Evolutionary conservation across 345 rosid genomes (phyloP).

Genomic region (Sonneratia alba): DNA sequence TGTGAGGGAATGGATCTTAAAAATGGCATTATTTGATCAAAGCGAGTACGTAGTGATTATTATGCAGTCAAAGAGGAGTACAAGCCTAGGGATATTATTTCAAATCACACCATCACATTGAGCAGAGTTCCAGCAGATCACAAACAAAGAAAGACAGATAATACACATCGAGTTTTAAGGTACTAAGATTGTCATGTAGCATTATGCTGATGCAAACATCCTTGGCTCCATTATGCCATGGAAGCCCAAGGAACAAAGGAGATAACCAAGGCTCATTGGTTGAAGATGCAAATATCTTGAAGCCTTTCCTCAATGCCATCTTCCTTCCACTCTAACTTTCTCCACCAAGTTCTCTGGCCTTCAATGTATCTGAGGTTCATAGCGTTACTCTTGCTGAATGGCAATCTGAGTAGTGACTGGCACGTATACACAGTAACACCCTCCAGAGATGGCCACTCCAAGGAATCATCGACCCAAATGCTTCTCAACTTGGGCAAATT

Average conservation of each 20-base stretch:
- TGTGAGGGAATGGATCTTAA: background rate
- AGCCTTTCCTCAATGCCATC: constrained; percentile 1
- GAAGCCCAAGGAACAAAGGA: background rate
- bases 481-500: constrained; percentile 19
- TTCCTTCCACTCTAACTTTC: constrained; percentile 1
- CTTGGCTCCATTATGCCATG: background rate
- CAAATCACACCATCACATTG: background rate
- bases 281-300: constrained; percentile 9
- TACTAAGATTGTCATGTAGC: background rate
- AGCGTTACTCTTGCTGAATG: constrained; percentile 15
- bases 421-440: constrained; percentile 10
- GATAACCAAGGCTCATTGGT: background rate
- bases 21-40: too few relatives aligned
- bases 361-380: constrained; percentile 10
- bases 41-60: background rate
- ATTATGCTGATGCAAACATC: too few relatives aligned
- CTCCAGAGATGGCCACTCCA: constrained; percentile 17
- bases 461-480: constrained; percentile 13
- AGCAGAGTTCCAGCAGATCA: background rate
- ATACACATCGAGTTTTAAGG: background rate
- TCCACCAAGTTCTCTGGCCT: constrained; percentile 13
- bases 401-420: constrained; percentile 11
- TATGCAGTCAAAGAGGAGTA: background rate
- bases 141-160: background rate
- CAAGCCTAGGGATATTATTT: background rate